Base-by-base conservation (phyloP, 2,329 filamentous ascomycete species). In the Cytospora schulzeri region DNA sequence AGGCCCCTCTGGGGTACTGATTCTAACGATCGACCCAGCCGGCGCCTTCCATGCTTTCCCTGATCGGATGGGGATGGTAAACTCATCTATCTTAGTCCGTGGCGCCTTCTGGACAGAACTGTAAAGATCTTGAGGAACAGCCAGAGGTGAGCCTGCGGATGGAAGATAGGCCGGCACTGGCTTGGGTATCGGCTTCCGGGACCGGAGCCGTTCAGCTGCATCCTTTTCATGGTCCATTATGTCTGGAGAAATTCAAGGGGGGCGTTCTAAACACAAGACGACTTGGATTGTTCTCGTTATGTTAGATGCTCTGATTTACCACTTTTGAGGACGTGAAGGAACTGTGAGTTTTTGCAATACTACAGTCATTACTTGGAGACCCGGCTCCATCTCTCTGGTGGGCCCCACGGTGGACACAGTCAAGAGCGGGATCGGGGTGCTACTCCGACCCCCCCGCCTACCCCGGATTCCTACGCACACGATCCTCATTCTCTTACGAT, bases 1-100 rank as follows among this genome's bases (percentile, higher is more conserved):
- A 0, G 92, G 87, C 0, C 92, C 92, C 62, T 88, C 80, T 0
- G 91, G 91, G 0, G 91, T 94, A 64, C 87, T 90, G 67, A 96
- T 87, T 17, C 88, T 85, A 66, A 91, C 85, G 63, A 95, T 83
- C 57, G 83, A 83, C 4, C 90, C 90, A 1, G 85, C 85, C 0
- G 86, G 83, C 0, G 90, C 91, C 56, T 83, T 81, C 89, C 90
- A 95, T 1, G 91, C 91, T 66, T 81, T 81, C 1, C 89, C 92
- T 2, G 88, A 91, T 38, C 91, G 87, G 33, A 92, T 90, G 0
- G 90, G 88, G 31, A 95, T 79, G 2, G 83, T 84, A 68, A 90
- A 89, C 8, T 84, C 78, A 2, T 82, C 72, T 7, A 80, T 38
- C 1, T 81, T 70, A 0, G 75, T 70, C 0, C 83, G 76, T 0